Percentiles rank a stretch among this genome's conserved stretches.
Conservation (phyloP, 2,329 filamentous ascomycete genomes). For the Metarhizium guizhouense region DNA sequence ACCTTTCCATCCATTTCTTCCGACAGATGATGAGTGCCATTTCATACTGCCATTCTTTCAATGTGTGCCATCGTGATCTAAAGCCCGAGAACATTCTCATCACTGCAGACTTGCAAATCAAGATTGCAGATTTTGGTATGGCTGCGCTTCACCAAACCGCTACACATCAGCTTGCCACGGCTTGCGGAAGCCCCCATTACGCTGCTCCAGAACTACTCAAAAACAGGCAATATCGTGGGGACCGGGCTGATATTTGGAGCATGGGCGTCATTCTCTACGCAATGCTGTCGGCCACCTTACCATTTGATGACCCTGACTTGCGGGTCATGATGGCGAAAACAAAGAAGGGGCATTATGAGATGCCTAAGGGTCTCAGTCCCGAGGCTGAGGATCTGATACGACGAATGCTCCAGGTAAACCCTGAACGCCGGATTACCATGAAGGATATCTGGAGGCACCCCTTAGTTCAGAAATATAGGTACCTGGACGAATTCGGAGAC, state of each 20-base stretch:
- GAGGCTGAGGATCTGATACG: constrained; percentile 72
- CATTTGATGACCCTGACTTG: constrained; percentile 66
- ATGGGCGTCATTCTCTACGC: constrained; percentile 85
- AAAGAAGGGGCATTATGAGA: constrained; percentile 49
- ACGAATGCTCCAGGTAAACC: constrained; percentile 70
- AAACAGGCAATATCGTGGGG: constrained; percentile 69
- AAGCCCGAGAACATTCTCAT: constrained; percentile 97
- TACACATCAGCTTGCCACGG: constrained; percentile 71
- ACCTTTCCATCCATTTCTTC: constrained; percentile 75
- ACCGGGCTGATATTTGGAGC: constrained; percentile 90
- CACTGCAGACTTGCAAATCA: constrained; percentile 66
- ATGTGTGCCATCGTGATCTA: constrained; percentile 91
- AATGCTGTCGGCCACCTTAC: constrained; percentile 72
- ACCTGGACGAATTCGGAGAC: constrained; percentile 58
- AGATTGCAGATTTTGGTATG: constrained; percentile 97
- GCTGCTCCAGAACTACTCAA: constrained; percentile 86
- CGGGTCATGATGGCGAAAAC: constrained; percentile 53
- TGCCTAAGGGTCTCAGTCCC: constrained; percentile 52
- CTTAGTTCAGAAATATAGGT: constrained; percentile 74
- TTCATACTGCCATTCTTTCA: constrained; percentile 86
- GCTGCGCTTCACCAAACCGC: constrained; percentile 78
- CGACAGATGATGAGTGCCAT: constrained; percentile 89
- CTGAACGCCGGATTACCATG: constrained; percentile 70
- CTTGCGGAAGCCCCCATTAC: constrained; percentile 94
- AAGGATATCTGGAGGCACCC: constrained; percentile 79